Evolutionary conservation across 2,329 filamentous ascomycete genomes (phyloP), one percentile per base, ranked within the genome.

Genomic region (Fusarium secorum): DNA sequence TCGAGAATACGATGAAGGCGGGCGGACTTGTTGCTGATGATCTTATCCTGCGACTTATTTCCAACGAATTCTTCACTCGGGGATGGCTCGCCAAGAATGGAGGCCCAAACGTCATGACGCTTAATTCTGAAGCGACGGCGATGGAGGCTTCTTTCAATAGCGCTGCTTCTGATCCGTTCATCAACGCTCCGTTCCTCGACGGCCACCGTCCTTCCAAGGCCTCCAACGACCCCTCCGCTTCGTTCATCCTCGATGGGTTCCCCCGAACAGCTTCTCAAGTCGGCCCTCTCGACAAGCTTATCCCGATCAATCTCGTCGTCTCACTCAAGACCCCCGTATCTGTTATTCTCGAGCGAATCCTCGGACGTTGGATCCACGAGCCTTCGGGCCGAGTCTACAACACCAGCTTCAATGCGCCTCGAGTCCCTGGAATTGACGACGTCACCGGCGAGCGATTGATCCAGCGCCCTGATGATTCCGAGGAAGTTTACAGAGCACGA

Each of bases 161-260:
- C 64, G 53, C 61, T 10, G 55, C 77, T 17, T 79, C 83, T 63
- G 83, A 83, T 57, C 75, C 80, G 11, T 82, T 85, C 65, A 79
- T 84, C 55, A 78, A 83, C 22, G 78, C 81, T 36, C 80, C 80
- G 30, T 77, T 78, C 53, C 77, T 81, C 54, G 81, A 83, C 55
- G 77, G 73, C 70, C 79, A 72, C 74, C 74, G 75, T 65, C 81
- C 77, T 65, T 82, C 82, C 33, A 81, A 81, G 58, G 84, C 86
- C 48, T 89, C 90, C 52, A 87, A 96, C 44, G 87, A 91, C 69
- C 92, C 94, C 0, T 84, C 89, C 2, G 94, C 94, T 13, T 97
- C 94, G 2, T 98, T 98, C 80, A 92, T 99, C 71, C 91, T 99
- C 57, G 96, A 99, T 79, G 96, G 96, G 20, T 99, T 98, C 81